phyloP scores from a whole-genome alignment of 2,329 filamentous ascomycete genomes.

The Pyrenophora tritici-repentis region DNA sequence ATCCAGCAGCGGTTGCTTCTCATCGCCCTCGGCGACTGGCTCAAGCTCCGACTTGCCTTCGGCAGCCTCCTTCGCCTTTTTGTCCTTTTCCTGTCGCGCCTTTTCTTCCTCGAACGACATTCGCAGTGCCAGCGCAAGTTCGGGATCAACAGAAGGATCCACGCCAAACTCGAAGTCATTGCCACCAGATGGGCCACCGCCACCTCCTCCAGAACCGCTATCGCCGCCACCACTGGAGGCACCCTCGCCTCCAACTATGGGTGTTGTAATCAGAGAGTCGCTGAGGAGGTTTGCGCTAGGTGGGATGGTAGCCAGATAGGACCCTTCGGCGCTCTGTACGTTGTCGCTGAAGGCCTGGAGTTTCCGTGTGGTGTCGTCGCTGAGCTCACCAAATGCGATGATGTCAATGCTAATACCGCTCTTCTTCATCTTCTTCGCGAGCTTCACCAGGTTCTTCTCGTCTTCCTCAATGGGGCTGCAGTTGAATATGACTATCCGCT shows the following conservation, averaged over 20 bases:
- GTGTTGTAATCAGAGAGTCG: constrained; percentile 86
- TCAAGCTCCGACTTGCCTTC: constrained; percentile 78
- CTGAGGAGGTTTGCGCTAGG: constrained; percentile 91
- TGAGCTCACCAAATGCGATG: constrained; percentile 90
- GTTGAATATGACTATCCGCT: constrained; percentile 95
- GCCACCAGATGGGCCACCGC: constrained; percentile 58
- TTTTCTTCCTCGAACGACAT: constrained; percentile 99
- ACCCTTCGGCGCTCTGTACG: constrained; percentile 87
- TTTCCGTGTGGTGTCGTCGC: constrained; percentile 86
- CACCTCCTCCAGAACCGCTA: constrained; percentile 56
- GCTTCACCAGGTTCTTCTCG: constrained; percentile 82
- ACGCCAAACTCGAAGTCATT: constrained; percentile 85
- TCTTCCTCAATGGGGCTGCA: constrained; percentile 91
- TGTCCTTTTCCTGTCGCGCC: constrained; percentile 85
- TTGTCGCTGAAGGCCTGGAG: constrained; percentile 91
- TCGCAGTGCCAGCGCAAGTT: constrained; percentile 88
- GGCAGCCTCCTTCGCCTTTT: constrained; percentile 71
- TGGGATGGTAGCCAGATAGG: constrained; percentile 86
- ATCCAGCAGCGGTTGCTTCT: constrained; percentile 65
- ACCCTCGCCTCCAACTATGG: constrained; percentile 85
- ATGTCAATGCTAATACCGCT: constrained; percentile 93
- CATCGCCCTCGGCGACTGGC: constrained; percentile 74
- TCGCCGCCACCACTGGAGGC: constrained; percentile 63
- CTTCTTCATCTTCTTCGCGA: constrained; percentile 99
- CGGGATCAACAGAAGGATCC: constrained; percentile 88